These are phyloP conservation scores for Aspergillus wentii DNA, from an alignment of 495 filamentous ascomycete species.

Conservation along the genomic window DNA sequence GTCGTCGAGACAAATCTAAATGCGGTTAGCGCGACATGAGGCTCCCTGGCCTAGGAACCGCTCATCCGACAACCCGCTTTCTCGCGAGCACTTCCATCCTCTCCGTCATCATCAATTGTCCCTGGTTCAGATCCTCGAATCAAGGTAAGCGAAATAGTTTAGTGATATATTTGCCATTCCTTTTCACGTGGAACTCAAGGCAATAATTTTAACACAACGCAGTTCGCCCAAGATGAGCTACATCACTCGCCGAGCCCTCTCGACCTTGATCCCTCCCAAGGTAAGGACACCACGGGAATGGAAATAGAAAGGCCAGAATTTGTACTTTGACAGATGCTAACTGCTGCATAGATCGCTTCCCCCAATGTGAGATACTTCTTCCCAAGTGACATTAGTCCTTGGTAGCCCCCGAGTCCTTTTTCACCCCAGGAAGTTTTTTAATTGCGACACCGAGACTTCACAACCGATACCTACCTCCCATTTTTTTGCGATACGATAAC, in stretches of 20 bases:
- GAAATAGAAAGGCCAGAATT: not conserved
- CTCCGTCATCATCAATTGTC: slow-evolving; percentile 31
- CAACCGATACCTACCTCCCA: not conserved
- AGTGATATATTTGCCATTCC: too few relatives aligned
- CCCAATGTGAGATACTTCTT: slow-evolving; percentile 69
- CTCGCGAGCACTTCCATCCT: slow-evolving; percentile 26
- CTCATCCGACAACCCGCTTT: slow-evolving; percentile 43
- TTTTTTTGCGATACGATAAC: slow-evolving; percentile 5
- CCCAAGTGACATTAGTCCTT: slow-evolving; percentile 9
- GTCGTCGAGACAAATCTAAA: slow-evolving; percentile 34
- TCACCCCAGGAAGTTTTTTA: slow-evolving; percentile 19
- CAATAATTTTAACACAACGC: slow-evolving; percentile 19
- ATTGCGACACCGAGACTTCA: not conserved
- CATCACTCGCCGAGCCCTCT: slow-evolving; percentile 82
- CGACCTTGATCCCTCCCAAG: slow-evolving; percentile 98
- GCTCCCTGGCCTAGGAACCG: slow-evolving; percentile 23
- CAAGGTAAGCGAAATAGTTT: slow-evolving; percentile 22
- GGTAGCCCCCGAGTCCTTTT: slow-evolving; percentile 14
- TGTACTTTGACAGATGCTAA: slow-evolving; percentile 23
- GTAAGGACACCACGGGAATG: slow-evolving; percentile 43
- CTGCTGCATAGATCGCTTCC: slow-evolving; percentile 65
- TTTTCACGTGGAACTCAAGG: too few relatives aligned
- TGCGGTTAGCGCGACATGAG: slow-evolving; percentile 35
- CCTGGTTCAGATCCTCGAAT: slow-evolving; percentile 30
- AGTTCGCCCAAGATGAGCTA: slow-evolving; percentile 76